Evolutionary conservation across 768 basidiomycete species (phyloP).

Genomic region (Boletus pseudopeckii): DNA sequence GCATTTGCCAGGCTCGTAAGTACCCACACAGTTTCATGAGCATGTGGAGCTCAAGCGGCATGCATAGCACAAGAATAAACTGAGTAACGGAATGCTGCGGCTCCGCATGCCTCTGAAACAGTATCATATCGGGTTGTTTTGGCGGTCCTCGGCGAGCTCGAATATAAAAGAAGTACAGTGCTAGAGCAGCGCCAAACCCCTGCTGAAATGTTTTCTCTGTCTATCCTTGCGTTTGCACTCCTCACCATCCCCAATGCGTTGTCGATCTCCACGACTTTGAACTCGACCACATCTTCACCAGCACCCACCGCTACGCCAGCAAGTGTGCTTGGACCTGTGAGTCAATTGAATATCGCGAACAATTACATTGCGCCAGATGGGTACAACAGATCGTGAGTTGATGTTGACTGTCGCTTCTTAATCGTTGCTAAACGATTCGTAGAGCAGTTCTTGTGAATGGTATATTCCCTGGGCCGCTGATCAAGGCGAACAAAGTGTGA

Average conservation of each 20-base stretch:
- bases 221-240: slow-evolving; percentile 8
- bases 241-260: slow-evolving; percentile 3
- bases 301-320: neutral
- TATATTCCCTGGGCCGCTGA: slow-evolving; percentile 45
- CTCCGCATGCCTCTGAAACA: neutral
- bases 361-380: slow-evolving; percentile 46
- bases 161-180: slow-evolving; percentile 10
- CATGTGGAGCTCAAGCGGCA: too few relatives aligned
- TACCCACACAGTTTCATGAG: too few relatives aligned
- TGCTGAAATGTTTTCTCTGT: slow-evolving; percentile 5
- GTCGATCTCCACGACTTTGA: neutral
- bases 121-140: neutral
- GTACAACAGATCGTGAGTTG: slow-evolving; percentile 38
- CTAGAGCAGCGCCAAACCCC: too few relatives aligned
- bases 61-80: neutral
- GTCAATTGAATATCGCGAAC: slow-evolving; percentile 36
- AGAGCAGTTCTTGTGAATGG: slow-evolving; percentile 45
- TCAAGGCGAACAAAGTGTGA: slow-evolving; percentile 36
- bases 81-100: neutral
- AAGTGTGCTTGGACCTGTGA: slow-evolving; percentile 17
- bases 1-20: too few relatives aligned
- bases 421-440: neutral
- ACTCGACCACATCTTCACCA: neutral
- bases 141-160: neutral
- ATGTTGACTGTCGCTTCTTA: neutral